Base-by-base conservation (phyloP, 768 basidiomycete species). In the Kwoniella mangroviensis region DNA sequence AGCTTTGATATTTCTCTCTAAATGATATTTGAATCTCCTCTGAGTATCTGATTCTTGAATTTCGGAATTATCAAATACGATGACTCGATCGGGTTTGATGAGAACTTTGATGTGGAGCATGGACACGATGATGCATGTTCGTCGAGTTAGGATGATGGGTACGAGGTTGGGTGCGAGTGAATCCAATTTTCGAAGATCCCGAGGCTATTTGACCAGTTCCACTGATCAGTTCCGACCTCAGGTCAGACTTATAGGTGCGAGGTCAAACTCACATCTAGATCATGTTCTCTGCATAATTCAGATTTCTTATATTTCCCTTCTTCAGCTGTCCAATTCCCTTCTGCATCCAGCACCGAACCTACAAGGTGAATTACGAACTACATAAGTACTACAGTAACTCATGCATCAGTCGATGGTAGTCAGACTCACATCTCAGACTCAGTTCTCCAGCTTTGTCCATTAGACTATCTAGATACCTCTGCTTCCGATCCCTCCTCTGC, bases 101-200 rank as follows among this genome's bases (percentile, higher is more conserved):
- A 98, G 88, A 1, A 94, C 94, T 63, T 96, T 89, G 59, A 98
- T 93, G 79, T 98, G 96, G 41, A 98, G 88, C 52, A 98, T 91
- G 77, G 96, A 98, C 59, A 97, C 93, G 71, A 98, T 86, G 73
- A 98, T 89, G 57, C 92, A 93, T 83, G 93, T 90, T 78, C 90
- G 91, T 73, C 96, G 88, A 63, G 91, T 88, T 67, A 98, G 88
- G 77, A 98, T 95, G 52, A 94, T 94, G 51, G 95, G 94, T 19
- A 98, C 91, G 67, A 96, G 89, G 83, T 95, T 97, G 43, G 95
- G 94, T 74, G 94, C 88, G 74, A 93, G 87, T 4, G 93, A 94
- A 85, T 98, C 96, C 74, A 98, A 92, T 86, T 98, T 97, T 65
- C 96, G 90, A 24, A 98, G 86, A 85, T 98, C 96, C 86, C 96